These are phyloP conservation scores for Pythium grandisporangium DNA, from an alignment of 352 stramenopile species.

Conservation along the genomic window DNA sequence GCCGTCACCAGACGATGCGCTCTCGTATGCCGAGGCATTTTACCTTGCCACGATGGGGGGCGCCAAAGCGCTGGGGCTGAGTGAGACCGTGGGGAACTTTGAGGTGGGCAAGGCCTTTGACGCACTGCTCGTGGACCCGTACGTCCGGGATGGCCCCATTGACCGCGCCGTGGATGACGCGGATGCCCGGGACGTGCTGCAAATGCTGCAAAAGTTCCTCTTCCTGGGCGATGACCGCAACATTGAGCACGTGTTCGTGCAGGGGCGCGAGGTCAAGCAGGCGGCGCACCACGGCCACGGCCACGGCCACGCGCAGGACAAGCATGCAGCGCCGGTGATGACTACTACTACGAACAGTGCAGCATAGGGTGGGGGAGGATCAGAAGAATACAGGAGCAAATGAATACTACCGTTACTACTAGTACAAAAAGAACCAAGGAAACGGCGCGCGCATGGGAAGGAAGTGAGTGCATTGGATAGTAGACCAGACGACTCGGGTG, in stretches of 20 bases:
- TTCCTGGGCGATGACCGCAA: constrained; percentile 89
- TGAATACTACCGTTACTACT: too few relatives aligned
- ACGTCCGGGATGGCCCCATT: constrained; percentile 46
- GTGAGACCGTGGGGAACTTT: constrained; percentile 86
- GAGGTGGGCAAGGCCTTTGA: constrained; percentile 86
- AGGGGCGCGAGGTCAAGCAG: constrained; percentile 46
- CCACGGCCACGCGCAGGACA: too few relatives aligned
- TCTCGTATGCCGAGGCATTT: constrained; percentile 83
- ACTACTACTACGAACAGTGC: too few relatives aligned
- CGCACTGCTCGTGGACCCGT: constrained; percentile 77
- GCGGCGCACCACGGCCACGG: too few relatives aligned
- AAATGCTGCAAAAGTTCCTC: constrained; percentile 88
- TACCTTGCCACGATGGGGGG: constrained; percentile 86
- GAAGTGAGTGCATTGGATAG: too few relatives aligned
- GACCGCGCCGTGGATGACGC: constrained; percentile 35
- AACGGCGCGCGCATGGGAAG: too few relatives aligned
- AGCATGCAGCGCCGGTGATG: too few relatives aligned
- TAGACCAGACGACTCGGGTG: too few relatives aligned
- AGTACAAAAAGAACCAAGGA: too few relatives aligned
- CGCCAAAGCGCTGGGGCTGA: constrained; percentile 68
- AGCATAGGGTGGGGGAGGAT: too few relatives aligned
- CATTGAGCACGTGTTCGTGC: constrained; percentile 82
- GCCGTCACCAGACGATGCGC: constrained; percentile 23
- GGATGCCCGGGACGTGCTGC: constrained; percentile 39
- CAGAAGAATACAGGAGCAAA: too few relatives aligned